A percentile compares a stretch with the other conserved stretches of the same genome.
These are phyloP conservation scores for Candida berthetii DNA, from an alignment of 805 yeast genomes.

Conservation along the genomic window DNA sequence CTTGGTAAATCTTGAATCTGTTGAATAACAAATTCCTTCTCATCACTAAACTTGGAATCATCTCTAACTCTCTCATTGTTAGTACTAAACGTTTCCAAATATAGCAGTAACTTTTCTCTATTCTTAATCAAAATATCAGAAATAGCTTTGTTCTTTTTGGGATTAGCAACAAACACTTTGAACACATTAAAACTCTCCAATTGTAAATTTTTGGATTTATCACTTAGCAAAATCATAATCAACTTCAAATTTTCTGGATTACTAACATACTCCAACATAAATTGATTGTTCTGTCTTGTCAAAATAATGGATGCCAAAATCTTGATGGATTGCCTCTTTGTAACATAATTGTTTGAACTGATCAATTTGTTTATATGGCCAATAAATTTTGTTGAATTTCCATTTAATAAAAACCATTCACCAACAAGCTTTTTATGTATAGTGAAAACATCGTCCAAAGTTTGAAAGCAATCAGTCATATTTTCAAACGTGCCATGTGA, in stretches of 20 bases:
- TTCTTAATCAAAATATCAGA: constrained; percentile 80
- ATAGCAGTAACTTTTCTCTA: constrained; percentile 66
- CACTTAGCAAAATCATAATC: constrained; percentile 80
- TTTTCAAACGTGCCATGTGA: constrained; percentile 77
- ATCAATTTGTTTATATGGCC: constrained; percentile 61
- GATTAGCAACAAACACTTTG: constrained; percentile 95
- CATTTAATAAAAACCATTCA: constrained; percentile 50
- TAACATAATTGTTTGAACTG: constrained; percentile 78
- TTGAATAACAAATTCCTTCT: constrained; percentile 71
- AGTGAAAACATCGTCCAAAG: constrained; percentile 64
- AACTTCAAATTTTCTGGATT: constrained; percentile 79
- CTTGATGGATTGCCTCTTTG: constrained; percentile 84
- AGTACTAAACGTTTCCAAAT: constrained; percentile 60
- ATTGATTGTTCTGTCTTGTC: constrained; percentile 60
- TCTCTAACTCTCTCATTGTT: constrained; percentile 43
- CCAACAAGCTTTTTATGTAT: constrained; percentile 62
- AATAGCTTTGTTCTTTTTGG: constrained; percentile 76
- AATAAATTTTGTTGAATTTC: constrained; percentile 54
- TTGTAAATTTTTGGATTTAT: constrained; percentile 84
- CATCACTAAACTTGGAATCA: constrained; percentile 65
- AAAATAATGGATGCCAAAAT: constrained; percentile 67
- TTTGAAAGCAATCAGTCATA: constrained; percentile 84
- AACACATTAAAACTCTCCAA: constrained; percentile 89
- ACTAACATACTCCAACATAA: constrained; percentile 74
- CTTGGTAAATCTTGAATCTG: constrained; percentile 72